These are phyloP conservation scores for Xerophyta viscosa DNA, from an alignment of 106 monocot genomes.

Conservation along the genomic window DNA sequence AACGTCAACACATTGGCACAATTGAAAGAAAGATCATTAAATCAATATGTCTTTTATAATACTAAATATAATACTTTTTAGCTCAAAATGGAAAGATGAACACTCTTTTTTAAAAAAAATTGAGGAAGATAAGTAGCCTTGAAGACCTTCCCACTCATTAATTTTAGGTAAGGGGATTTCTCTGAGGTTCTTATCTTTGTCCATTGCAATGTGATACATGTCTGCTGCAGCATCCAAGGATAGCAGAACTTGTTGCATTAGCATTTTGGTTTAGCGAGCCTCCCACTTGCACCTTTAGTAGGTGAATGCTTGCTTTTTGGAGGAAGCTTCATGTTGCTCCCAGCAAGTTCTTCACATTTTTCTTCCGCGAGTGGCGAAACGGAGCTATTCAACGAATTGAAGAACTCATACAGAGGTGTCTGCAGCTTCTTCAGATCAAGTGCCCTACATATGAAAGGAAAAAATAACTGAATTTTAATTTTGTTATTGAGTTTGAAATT, in stretches of 20 bases:
- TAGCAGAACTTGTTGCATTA: conserved; percentile 12
- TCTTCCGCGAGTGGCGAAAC: conserved; percentile 17
- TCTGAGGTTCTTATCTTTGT: conserved; percentile 36
- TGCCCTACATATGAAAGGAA: conserved; percentile 29
- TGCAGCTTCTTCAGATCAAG: conserved; percentile 92
- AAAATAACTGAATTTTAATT: not conserved
- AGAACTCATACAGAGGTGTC: conserved; percentile 90
- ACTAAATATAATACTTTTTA: no score
- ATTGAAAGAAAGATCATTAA: no score
- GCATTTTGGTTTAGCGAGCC: conserved; percentile 1
- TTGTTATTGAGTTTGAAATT: no score
- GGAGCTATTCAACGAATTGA: conserved; percentile 54
- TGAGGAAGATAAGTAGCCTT: no score
- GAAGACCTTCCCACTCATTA: conserved; percentile 43
- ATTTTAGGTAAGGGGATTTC: conserved; percentile 69
- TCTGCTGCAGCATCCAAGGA: conserved; percentile 23
- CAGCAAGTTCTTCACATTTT: conserved; percentile 28
- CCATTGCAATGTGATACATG: conserved; percentile 23
- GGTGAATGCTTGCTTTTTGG: conserved; percentile 52
- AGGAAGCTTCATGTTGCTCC: conserved; percentile 38
- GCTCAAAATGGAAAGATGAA: no score
- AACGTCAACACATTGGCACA: no score
- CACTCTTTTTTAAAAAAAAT: no score
- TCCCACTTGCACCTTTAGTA: conserved; percentile 19
- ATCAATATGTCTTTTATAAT: no score